Percentiles rank a stretch among this genome's conserved stretches.
These are phyloP conservation scores for Kluyveromyces wickerhamii DNA, from an alignment of 805 yeast genomes.

Conservation along the genomic window DNA sequence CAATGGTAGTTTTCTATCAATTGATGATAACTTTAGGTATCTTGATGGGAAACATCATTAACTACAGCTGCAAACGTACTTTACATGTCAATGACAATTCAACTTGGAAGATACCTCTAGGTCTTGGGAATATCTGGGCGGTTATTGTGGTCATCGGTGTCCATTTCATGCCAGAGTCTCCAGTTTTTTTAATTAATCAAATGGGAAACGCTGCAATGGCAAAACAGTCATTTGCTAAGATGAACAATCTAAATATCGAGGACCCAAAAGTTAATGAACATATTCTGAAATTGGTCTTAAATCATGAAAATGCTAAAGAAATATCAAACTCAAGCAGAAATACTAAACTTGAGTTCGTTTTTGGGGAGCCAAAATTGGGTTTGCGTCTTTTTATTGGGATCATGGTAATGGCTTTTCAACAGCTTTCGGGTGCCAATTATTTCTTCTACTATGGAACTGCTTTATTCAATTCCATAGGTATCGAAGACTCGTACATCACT, in stretches of 20 bases:
- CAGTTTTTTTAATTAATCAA: conserved; percentile 47
- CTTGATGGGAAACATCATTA: conserved; percentile 55
- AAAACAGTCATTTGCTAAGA: conserved; percentile 41
- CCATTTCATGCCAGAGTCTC: conserved; percentile 59
- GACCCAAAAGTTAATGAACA: conserved; percentile 42
- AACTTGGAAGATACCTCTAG: conserved; percentile 64
- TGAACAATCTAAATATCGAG: conserved; percentile 41
- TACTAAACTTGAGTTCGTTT: conserved; percentile 38
- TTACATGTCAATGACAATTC: conserved; percentile 33
- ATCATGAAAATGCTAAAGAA: no score
- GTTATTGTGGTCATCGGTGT: conserved; percentile 50
- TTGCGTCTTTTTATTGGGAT: conserved; percentile 51
- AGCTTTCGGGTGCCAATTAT: conserved; percentile 56
- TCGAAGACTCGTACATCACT: conserved; percentile 49
- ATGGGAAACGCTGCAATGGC: conserved; percentile 45
- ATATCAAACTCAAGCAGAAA: conserved; percentile 43
- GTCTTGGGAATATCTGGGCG: conserved; percentile 33
- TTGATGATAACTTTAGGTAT: conserved; percentile 59
- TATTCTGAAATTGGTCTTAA: conserved; percentile 37
- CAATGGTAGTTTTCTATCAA: conserved; percentile 58
- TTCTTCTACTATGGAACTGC: conserved; percentile 61
- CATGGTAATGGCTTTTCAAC: conserved; percentile 52
- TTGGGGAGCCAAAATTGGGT: conserved; percentile 50
- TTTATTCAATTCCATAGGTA: conserved; percentile 51
- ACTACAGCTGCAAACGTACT: conserved; percentile 41